Conservation (phyloP, 2,329 filamentous ascomycete genomes). For the Hypoxylon sp. region DNA sequence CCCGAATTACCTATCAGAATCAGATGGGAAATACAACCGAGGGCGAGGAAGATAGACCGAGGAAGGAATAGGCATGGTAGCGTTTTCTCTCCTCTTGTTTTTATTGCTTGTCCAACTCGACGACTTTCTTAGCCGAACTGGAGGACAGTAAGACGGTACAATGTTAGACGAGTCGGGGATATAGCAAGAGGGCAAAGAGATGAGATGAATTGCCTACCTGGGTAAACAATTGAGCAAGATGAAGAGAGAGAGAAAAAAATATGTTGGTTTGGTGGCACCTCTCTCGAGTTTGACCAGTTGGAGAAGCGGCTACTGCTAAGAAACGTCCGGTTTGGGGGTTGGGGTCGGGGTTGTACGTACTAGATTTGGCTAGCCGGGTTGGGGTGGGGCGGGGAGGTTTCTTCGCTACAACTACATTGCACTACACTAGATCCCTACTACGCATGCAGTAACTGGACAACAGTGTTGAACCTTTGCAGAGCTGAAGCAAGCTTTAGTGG, state of each 20-base stretch:
- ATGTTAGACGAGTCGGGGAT: neutral
- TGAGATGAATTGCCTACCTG: constrained; percentile 3
- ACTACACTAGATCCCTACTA: neutral
- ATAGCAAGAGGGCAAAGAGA: neutral
- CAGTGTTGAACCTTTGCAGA: no score
- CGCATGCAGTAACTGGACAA: no score
- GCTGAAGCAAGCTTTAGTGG: constrained; percentile 8
- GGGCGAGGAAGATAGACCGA: constrained; percentile 33
- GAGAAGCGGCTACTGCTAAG: constrained; percentile 35
- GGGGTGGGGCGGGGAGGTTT: constrained; percentile 10
- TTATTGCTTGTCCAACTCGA: constrained; percentile 6
- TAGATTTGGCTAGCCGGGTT: constrained; percentile 34
- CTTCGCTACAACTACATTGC: constrained; percentile 20
- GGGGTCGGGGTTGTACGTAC: constrained; percentile 34
- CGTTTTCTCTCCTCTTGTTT: neutral
- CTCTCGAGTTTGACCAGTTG: constrained; percentile 34
- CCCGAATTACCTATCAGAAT: constrained; percentile 29
- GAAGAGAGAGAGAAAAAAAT: constrained; percentile 19
- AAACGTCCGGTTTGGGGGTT: constrained; percentile 38
- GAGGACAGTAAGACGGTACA: neutral
- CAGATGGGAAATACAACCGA: constrained; percentile 36
- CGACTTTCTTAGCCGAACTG: neutral
- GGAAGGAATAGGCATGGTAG: constrained; percentile 31
- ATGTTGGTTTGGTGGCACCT: constrained; percentile 31
- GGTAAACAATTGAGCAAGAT: neutral